Base-by-base conservation (phyloP, 192 early-diverging fungal genomes). In the Umbelopsis sp. region DNA sequence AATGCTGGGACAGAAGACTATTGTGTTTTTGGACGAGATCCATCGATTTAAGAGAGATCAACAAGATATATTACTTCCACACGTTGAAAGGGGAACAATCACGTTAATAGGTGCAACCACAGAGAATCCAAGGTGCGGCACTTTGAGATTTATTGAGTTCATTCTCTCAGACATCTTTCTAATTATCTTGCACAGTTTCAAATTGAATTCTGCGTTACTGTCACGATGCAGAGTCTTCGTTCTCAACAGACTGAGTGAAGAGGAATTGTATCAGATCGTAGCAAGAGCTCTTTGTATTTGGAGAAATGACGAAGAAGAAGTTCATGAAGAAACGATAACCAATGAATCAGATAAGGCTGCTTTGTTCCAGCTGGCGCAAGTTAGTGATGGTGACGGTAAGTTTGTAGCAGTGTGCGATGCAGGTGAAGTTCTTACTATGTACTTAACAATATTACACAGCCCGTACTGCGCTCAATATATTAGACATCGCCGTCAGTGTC, bases 41-140 rank as follows among this genome's bases (percentile, higher is more conserved):
- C 95, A 96, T 80, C 85, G 95, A 22, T 96, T 96, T 75, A 95
- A 88, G 24, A 95, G 94, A 76, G 84, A 88, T 12, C 95, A 96
- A 73, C 95, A 96, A 67, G 95, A 96, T 70, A 74, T 95, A 3
- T 93, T 96, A 66, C 77, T 96, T 29, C 92, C 92, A 0, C 81
- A 83, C 74, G 82, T 96, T 9, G 95, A 96, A 81, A 84, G 86
- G 29, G 92, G 92, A 21, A 84, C 86, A 24, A 82, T 93, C 31
- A 82, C 85, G 10, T 74, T 92, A 17, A 89, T 93, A 31, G 92
- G 89, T 2, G 90, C 90, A 0, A 94, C 93, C 4, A 94, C 93
- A 4, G 93, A 94, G 67, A 94, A 94, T 67, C 93, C 93, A 9
- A 80, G 74, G 74, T 71, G 49, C 12, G 38, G 0, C 8, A 6